Conservation (phyloP, 768 basidiomycete species). For the Mrakia blollopis region DNA sequence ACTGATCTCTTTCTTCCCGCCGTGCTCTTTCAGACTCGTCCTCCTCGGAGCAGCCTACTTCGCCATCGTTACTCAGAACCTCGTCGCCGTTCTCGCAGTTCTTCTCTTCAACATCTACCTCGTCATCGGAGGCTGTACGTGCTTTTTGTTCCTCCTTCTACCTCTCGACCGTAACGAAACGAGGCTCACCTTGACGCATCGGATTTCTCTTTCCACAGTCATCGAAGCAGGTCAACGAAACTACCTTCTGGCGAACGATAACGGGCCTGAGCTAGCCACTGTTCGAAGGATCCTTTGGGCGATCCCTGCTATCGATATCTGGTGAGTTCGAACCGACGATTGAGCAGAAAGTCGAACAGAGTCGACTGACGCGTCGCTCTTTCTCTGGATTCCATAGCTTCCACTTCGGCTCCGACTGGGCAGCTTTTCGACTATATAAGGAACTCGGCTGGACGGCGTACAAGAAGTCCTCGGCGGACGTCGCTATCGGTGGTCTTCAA, state of each 20-base stretch:
- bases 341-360: background rate
- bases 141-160: background rate
- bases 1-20: background rate
- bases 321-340: background rate
- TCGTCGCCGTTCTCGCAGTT: background rate
- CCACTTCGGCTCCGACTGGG: background rate
- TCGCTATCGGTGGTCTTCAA: background rate
- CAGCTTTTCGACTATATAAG: background rate
- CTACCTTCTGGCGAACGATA: background rate
- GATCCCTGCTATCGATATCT: background rate
- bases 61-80: background rate
- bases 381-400: background rate
- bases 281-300: background rate
- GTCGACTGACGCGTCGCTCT: background rate
- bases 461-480: constrained; percentile 9
- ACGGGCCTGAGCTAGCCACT: background rate
- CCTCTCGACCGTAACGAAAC: background rate
- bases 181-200: background rate
- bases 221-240: background rate
- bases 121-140: background rate
- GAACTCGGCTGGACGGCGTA: constrained; percentile 1
- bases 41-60: background rate
- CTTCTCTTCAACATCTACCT: constrained; percentile 3
- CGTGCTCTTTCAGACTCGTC: background rate
- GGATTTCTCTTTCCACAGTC: background rate